Percentiles rank a stretch among this genome's conserved stretches.
Evolutionary conservation across 2,329 filamentous ascomycete genomes (phyloP).

Genomic region (Calonectria hawksworthii): DNA sequence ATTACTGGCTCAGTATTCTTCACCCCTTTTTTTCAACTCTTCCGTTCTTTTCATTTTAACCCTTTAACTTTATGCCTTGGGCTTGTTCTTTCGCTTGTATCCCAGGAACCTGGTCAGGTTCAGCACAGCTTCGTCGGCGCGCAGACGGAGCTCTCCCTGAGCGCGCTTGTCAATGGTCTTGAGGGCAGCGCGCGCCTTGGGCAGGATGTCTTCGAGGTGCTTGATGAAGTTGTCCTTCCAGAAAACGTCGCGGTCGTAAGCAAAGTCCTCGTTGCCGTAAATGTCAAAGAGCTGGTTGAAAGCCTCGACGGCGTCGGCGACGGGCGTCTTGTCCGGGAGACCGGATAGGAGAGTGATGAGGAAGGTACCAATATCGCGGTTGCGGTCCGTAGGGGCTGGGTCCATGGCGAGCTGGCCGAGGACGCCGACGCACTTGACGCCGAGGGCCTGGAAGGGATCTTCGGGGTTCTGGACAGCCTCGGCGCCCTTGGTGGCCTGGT

Average conservation of each 20-base stretch:
- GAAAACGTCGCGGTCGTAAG: slow-evolving; percentile 74
- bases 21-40: slow-evolving; percentile 8
- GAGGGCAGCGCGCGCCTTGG: slow-evolving; percentile 68
- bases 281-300: slow-evolving; percentile 78
- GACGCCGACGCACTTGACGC: slow-evolving; percentile 77
- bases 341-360: slow-evolving; percentile 68
- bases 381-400: slow-evolving; percentile 66
- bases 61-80: slow-evolving; percentile 47
- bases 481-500: slow-evolving; percentile 67
- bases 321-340: slow-evolving; percentile 63
- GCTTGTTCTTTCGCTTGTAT: slow-evolving; percentile 74
- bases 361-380: slow-evolving; percentile 75
- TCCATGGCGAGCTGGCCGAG: slow-evolving; percentile 73
- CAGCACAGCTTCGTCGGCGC: slow-evolving; percentile 72
- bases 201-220: slow-evolving; percentile 68
- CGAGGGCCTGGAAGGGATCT: slow-evolving; percentile 73
- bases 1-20: neutral
- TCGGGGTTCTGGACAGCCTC: slow-evolving; percentile 47
- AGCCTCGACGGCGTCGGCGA: slow-evolving; percentile 73
- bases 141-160: slow-evolving; percentile 67
- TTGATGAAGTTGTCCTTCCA: slow-evolving; percentile 72
- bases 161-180: slow-evolving; percentile 74
- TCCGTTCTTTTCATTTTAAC: neutral
- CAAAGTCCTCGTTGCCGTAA: slow-evolving; percentile 72
- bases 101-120: slow-evolving; percentile 74